Evolutionary conservation across 768 basidiomycete genomes (phyloP), one percentile per base, ranked within the genome.

Genomic region (Suillus plorans): DNA sequence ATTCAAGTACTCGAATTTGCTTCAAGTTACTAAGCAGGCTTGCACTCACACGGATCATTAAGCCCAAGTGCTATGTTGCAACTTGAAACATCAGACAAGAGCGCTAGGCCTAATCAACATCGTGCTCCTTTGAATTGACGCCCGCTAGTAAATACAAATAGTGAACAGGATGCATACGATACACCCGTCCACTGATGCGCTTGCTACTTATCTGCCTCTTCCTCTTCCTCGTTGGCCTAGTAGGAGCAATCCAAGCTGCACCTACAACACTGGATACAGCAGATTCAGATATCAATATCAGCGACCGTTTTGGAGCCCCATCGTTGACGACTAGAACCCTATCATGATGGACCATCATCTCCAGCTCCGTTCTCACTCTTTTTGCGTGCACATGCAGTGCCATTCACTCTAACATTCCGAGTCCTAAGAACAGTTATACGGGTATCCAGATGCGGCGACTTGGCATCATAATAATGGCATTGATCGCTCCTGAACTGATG

Each of bases 301-400:
- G 9, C 8, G 10, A 55, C 34, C 5, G 9, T 34, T 5, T 6
- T 12, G 4, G n/a, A 12, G 18, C 53, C 1, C 31, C 31, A 7
- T 6, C 34, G 36, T 34, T 36, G 2, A 36, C 18, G 2, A 36
- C 9, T 5, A 36, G 53, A 55, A 55, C 53, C 9, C 4, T 36
- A n/a, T n/a, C n/a, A n/a, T n/a, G n/a, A 1, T 47, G 45, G 45
- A 5, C 9, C 4, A 47, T 47, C 45, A 8, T 47, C n/a, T 47
- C n/a, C 45, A n/a, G n/a, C n/a, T 47, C n/a, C 10, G 4, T 47
- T n/a, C 45, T 47, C 45, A 72, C 71, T 0, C 68, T 76, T 1
- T 69, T 74, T 22, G 60, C 70, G 0, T 75, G 73, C 42, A 70
- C 66, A 2, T 76, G 71, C 73, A 62, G 68, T 12, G 64, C 74